These are phyloP conservation scores for Chytriomyces sp. DNA, from an alignment of 192 early-diverging fungal genomes.

Conservation along the genomic window DNA sequence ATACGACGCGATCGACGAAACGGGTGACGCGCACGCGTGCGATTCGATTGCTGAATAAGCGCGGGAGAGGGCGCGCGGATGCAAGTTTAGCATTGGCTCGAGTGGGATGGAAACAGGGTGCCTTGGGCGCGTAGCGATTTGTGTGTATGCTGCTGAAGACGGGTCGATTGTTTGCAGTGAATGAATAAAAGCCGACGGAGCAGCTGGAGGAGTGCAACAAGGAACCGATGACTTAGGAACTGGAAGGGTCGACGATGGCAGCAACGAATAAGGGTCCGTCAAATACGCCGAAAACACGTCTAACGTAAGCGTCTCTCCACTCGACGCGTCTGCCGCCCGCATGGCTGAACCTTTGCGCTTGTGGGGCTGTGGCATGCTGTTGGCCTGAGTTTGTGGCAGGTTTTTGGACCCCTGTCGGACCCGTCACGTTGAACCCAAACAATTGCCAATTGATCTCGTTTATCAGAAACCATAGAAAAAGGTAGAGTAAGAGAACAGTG, in stretches of 20 bases:
- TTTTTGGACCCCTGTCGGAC: neutral
- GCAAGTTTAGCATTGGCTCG: neutral
- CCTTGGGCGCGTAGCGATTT: neutral
- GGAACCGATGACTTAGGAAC: neutral
- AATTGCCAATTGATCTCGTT: neutral
- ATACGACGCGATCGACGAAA: neutral
- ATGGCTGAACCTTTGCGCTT: neutral
- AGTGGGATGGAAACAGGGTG: constrained; percentile 5
- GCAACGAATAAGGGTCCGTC: neutral
- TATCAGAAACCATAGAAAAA: neutral
- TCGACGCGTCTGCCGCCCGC: neutral
- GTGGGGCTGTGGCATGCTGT: neutral
- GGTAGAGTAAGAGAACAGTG: neutral
- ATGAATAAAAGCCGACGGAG: neutral
- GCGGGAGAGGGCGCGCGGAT: neutral
- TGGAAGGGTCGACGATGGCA: neutral
- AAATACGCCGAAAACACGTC: constrained; percentile 8
- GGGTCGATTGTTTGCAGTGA: neutral
- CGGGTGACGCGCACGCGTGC: neutral
- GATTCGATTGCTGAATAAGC: neutral
- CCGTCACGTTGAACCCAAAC: neutral
- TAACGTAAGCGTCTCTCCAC: neutral
- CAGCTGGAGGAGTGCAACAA: neutral
- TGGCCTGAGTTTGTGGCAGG: neutral
- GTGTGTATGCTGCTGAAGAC: neutral